Evolutionary conservation across 192 early-diverging fungal genomes (phyloP).

Genomic region (Backusella circina): DNA sequence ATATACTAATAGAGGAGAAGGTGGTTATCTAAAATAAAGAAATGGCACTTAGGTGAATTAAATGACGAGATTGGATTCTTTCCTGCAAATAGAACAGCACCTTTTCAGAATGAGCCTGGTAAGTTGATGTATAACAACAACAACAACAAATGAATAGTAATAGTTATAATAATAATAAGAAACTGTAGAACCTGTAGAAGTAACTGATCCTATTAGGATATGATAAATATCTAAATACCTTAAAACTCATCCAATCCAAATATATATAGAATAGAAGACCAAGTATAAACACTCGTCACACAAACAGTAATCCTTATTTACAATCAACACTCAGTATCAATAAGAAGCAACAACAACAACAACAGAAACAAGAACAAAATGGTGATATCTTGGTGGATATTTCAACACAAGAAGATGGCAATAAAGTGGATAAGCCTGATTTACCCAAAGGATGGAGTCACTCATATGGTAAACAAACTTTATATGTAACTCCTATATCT

Average conservation of each 20-base stretch:
- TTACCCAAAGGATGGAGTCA: conserved; percentile 41
- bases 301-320: not conserved
- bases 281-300: not conserved
- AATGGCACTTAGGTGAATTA: conserved; percentile 21
- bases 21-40: not conserved
- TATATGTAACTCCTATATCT: not conserved
- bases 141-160: not conserved
- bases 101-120: not conserved
- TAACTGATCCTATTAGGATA: not conserved
- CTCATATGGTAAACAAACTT: conserved; percentile 35
- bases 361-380: not conserved
- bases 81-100: conserved; percentile 32
- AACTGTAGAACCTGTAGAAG: not conserved
- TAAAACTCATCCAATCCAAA: not conserved
- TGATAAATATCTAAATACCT: not conserved
- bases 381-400: not conserved
- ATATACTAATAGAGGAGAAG: not conserved
- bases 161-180: not conserved
- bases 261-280: not conserved
- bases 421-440: conserved; percentile 2
- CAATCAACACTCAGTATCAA: not conserved
- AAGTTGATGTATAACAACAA: not conserved
- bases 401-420: not conserved
- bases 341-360: not conserved
- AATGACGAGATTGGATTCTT: conserved; percentile 37